Evolutionary conservation across 768 basidiomycete species (phyloP).

Genomic region (Tylopilus rubrobrunneus): DNA sequence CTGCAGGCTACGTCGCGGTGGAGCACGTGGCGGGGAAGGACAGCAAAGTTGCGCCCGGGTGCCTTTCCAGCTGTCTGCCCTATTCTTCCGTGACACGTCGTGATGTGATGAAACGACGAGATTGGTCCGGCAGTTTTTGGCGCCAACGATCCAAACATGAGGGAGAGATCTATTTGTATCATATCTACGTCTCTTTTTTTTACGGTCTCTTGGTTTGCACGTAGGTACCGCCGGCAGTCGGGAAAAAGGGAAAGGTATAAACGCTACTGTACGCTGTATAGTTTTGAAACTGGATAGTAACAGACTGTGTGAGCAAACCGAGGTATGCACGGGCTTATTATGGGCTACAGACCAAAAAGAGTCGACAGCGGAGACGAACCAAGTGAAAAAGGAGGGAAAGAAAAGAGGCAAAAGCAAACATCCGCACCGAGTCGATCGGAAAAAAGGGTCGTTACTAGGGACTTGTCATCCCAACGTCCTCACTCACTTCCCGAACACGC

Average conservation of each 20-base stretch:
- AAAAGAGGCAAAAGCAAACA: neutral
- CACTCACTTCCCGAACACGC: conserved; percentile 26
- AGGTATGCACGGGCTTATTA: conserved; percentile 29
- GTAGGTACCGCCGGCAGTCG: neutral
- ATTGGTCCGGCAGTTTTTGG: neutral
- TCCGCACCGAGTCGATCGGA: neutral
- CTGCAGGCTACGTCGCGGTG: no score
- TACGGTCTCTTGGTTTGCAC: neutral
- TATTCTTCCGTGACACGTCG: no score
- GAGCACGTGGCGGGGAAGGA: no score
- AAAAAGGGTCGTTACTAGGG: conserved; percentile 15
- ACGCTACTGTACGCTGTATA: conserved; percentile 26
- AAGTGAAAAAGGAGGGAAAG: neutral
- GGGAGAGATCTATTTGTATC: neutral
- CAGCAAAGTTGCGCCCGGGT: no score
- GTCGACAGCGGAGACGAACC: conserved; percentile 12
- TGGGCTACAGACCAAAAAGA: conserved; percentile 17
- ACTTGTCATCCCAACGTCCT: conserved; percentile 31
- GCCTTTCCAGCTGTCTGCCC: no score
- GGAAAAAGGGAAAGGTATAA: conserved; percentile 24
- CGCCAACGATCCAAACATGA: neutral
- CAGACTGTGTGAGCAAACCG: conserved; percentile 4
- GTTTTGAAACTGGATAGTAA: conserved; percentile 13
- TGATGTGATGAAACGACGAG: no score
- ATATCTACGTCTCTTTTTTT: conserved; percentile 6